These are phyloP conservation scores for Choanephora cucurbitarum DNA, from an alignment of 371 early-diverging fungal genomes.

Conservation along the genomic window DNA sequence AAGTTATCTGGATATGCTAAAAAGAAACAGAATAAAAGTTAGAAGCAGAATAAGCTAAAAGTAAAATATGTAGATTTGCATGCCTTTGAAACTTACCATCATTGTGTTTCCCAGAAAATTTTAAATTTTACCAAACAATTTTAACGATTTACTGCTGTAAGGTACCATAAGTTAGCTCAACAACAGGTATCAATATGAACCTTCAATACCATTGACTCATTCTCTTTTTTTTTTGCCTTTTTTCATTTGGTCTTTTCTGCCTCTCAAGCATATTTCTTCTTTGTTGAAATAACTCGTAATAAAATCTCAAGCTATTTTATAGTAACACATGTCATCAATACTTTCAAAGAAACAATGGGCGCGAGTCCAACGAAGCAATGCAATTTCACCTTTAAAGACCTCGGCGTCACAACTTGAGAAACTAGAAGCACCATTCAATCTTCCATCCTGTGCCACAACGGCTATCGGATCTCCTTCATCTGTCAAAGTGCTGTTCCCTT, in stretches of 20 bases:
- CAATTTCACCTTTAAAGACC: conserved; percentile 5
- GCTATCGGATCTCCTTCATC: conserved; percentile 17
- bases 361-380: conserved; percentile 9
- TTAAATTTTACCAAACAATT: conserved; percentile 12
- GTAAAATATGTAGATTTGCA: not conserved
- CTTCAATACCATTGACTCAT: not conserved
- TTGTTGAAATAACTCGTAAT: not conserved
- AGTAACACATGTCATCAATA: conserved; percentile 3
- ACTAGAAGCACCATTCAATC: conserved; percentile 23
- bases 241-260: not conserved
- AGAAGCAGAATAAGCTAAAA: not conserved
- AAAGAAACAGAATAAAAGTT: not conserved
- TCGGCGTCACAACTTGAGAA: conserved; percentile 68
- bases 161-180: too few relatives aligned
- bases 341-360: conserved; percentile 15
- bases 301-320: not conserved
- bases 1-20: too few relatives aligned
- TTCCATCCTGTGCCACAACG: conserved; percentile 25
- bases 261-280: too few relatives aligned
- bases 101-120: not conserved
- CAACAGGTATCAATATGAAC: not conserved
- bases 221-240: not conserved
- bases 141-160: conserved; percentile 6
- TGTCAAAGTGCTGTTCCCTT: conserved; percentile 39
- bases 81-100: not conserved